A percentile compares a stretch with the other conserved stretches of the same genome.
Conservation (phyloP, 2,329 filamentous ascomycete species). For the Simplicillium aogashimaense region DNA sequence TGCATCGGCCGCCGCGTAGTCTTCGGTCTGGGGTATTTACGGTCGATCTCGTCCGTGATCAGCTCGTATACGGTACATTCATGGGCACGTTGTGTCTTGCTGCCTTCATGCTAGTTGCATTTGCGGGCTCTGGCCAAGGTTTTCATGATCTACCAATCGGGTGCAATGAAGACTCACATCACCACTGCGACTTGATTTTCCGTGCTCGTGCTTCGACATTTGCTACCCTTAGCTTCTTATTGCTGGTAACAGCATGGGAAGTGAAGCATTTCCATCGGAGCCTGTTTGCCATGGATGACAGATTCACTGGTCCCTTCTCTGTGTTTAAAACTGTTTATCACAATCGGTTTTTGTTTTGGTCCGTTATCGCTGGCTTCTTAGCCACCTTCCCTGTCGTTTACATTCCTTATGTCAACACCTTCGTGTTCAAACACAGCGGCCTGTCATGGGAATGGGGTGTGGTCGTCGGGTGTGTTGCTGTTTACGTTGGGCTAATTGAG, state of each 20-base stretch:
- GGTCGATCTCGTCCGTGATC: slow-evolving; percentile 53
- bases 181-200: slow-evolving; percentile 46
- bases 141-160: slow-evolving; percentile 37
- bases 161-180: slow-evolving; percentile 47
- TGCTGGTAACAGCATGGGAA: slow-evolving; percentile 64
- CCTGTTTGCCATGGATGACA: slow-evolving; percentile 56
- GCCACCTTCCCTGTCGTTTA: slow-evolving; percentile 56
- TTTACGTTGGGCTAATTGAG: slow-evolving; percentile 57
- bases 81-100: slow-evolving; percentile 54
- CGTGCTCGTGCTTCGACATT: slow-evolving; percentile 60
- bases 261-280: slow-evolving; percentile 61
- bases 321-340: slow-evolving; percentile 53
- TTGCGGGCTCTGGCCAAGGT: slow-evolving; percentile 32
- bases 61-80: slow-evolving; percentile 54
- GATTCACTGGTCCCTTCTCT: slow-evolving; percentile 36
- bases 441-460: slow-evolving; percentile 67
- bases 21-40: slow-evolving; percentile 54
- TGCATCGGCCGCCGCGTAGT: slow-evolving; percentile 54
- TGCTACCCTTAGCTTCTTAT: slow-evolving; percentile 56
- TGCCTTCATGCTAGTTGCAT: slow-evolving; percentile 51
- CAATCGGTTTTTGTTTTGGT: slow-evolving; percentile 59
- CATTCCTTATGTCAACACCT: slow-evolving; percentile 54
- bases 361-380: slow-evolving; percentile 49
- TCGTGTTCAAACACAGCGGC: slow-evolving; percentile 59
- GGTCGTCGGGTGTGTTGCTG: slow-evolving; percentile 45